These are phyloP conservation scores for Gossypium ekmanianum DNA, from an alignment of 345 rosid species.

Conservation along the genomic window DNA sequence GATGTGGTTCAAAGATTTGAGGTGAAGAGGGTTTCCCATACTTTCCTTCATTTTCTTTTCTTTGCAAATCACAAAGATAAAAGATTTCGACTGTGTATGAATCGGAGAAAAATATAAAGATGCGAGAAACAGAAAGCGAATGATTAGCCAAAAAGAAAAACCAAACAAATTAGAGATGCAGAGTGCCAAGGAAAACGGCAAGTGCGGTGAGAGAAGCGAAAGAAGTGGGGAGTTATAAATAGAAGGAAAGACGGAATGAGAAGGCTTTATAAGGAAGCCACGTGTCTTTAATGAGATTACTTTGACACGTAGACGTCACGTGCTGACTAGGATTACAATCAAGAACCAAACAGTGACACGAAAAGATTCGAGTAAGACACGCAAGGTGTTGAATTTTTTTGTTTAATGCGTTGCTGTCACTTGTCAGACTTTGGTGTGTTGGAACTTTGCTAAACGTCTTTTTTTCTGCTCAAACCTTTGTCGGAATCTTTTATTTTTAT, in stretches of 20 bases:
- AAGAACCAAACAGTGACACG: background rate
- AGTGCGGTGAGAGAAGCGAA: background rate
- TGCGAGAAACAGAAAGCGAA: background rate
- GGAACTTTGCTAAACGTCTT: no score
- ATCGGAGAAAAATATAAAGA: no score
- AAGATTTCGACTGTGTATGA: background rate
- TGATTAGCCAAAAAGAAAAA: background rate
- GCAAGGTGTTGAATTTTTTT: background rate
- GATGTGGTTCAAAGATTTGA: slow-evolving; percentile 78
- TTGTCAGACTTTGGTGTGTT: no score
- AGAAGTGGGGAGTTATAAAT: background rate
- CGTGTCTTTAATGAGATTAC: background rate
- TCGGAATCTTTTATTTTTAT: no score
- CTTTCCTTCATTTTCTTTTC: slow-evolving; percentile 34
- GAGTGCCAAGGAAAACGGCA: background rate
- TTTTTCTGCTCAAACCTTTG: no score
- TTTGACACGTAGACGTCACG: background rate
- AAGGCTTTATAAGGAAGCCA: background rate
- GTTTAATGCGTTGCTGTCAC: no score
- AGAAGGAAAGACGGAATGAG: background rate
- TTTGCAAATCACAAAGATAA: background rate
- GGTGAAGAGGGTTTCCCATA: slow-evolving; percentile 58
- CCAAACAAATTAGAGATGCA: no score
- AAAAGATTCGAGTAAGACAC: background rate
- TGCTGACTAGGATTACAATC: background rate